phyloP scores from a whole-genome alignment of 164 flowering plant species.

The Sedum album region DNA sequence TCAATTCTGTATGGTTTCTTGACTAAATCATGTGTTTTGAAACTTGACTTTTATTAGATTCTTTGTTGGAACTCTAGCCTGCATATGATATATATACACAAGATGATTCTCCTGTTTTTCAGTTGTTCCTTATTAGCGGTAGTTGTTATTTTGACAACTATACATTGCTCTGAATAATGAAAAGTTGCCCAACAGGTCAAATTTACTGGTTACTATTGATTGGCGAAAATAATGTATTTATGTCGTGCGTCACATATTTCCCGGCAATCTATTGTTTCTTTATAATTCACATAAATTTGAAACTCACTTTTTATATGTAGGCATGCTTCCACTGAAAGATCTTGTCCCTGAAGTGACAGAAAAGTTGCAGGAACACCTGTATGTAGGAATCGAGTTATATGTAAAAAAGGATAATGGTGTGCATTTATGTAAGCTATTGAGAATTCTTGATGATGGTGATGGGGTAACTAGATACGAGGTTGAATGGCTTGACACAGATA shows the following conservation, averaged over 20 bases:
- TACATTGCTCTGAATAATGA: neutral
- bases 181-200: neutral
- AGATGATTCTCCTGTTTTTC: neutral
- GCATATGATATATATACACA: neutral
- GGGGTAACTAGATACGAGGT: constrained; percentile 48
- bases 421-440: constrained; percentile 53
- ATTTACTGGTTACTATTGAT: neutral
- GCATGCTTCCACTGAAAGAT: constrained; percentile 63
- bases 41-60: neutral
- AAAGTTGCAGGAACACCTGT: constrained; percentile 38
- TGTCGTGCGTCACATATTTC: too few species aligned
- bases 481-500: constrained; percentile 58
- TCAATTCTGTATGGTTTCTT: constrained; percentile 62
- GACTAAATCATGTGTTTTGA: neutral
- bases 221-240: neutral
- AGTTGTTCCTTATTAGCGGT: neutral
- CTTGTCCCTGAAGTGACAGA: constrained; percentile 45
- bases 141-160: neutral
- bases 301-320: constrained; percentile 35
- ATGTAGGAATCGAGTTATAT: constrained; percentile 54
- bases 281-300: neutral
- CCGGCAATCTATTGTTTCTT: too few species aligned
- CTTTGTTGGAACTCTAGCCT: neutral
- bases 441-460: constrained; percentile 35
- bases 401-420: constrained; percentile 46